These are phyloP conservation scores for Gracilaria gracilis DNA, from an alignment of 23 red algal species.

Conservation along the genomic window DNA sequence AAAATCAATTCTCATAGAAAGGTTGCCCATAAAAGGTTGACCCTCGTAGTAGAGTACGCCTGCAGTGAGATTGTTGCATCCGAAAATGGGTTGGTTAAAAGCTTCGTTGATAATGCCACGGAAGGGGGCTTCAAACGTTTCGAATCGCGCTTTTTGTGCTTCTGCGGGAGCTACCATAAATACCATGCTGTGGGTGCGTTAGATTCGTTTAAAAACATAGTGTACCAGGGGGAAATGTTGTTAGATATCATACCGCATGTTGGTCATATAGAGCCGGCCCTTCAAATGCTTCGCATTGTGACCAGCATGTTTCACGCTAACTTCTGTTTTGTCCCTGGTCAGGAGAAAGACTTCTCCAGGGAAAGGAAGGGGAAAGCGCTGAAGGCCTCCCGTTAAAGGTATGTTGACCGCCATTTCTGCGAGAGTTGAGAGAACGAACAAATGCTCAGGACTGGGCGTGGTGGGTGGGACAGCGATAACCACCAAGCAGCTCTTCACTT, in stretches of 20 bases:
- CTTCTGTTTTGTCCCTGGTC: conserved; percentile 68
- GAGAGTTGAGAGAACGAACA: background rate
- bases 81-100: conserved; percentile 85
- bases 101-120: conserved; percentile 75
- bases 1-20: conserved; percentile 75
- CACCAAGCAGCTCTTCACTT: no score
- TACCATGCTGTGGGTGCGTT: conserved; percentile 31
- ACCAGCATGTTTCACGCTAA: conserved; percentile 31
- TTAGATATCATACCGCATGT: conserved; percentile 50
- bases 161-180: conserved; percentile 46
- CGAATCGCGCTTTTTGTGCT: conserved; percentile 34
- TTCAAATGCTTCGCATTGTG: conserved; percentile 56
- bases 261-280: conserved; percentile 81
- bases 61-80: conserved; percentile 71
- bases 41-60: conserved; percentile 73
- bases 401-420: conserved; percentile 76
- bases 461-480: no score
- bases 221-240: background rate
- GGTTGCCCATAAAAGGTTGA: conserved; percentile 70
- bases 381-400: conserved; percentile 43
- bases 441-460: no score
- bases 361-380: conserved; percentile 77
- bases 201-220: background rate
- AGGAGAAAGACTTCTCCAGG: conserved; percentile 82
- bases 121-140: conserved; percentile 81